Evolutionary conservation across 805 yeast species (phyloP).

Genomic region (Ogataea sp.): DNA sequence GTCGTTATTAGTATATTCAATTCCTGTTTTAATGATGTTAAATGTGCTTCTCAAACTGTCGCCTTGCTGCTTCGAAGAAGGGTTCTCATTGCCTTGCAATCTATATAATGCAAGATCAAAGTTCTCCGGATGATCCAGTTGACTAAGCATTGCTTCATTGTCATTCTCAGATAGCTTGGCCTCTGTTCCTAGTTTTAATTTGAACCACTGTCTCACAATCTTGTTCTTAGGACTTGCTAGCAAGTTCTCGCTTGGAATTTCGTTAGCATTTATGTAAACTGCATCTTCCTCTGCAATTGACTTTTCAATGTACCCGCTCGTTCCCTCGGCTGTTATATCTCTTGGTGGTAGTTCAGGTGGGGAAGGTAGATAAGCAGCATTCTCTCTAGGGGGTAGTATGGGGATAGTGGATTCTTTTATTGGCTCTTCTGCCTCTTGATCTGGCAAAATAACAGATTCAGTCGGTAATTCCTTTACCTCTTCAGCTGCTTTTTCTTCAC

Average conservation of each 20-base stretch:
- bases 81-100: conserved; percentile 46
- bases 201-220: conserved; percentile 19
- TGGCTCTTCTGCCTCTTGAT: not conserved
- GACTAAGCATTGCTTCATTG: conserved; percentile 9
- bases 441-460: not conserved
- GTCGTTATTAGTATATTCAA: conserved; percentile 28
- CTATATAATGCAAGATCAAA: conserved; percentile 56
- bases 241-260: conserved; percentile 1
- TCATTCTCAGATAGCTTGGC: not conserved
- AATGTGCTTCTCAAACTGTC: conserved; percentile 33
- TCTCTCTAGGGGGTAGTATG: conserved; percentile 27
- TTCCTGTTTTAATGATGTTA: conserved; percentile 41
- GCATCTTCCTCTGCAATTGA: conserved; percentile 3
- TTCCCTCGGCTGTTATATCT: conserved; percentile 1
- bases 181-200: conserved; percentile 17
- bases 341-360: conserved; percentile 2
- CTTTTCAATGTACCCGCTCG: conserved; percentile 5
- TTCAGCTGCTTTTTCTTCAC: not conserved
- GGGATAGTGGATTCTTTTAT: conserved; percentile 13
- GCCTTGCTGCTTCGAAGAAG: no score
- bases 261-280: conserved; percentile 1
- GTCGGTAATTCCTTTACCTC: not conserved
- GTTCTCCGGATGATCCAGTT: conserved; percentile 27
- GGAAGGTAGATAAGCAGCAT: not conserved
- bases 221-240: conserved; percentile 4